These are phyloP conservation scores for Eimeria acervulina DNA, from an alignment of 169 alveolate genomes.

Conservation along the genomic window DNA sequence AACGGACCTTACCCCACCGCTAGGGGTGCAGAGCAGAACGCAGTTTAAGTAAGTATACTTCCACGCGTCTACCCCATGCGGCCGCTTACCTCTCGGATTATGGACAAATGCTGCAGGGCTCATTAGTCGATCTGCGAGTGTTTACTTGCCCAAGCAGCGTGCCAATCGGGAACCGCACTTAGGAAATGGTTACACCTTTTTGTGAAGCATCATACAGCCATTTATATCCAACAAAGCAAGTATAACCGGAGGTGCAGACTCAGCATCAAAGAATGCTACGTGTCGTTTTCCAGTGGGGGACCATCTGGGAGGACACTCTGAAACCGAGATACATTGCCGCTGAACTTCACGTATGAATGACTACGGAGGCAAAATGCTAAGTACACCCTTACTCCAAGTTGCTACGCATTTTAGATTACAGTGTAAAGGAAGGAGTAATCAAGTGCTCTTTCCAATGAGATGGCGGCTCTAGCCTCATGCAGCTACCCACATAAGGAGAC, in stretches of 20 bases:
- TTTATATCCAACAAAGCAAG: neutral
- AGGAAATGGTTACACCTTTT: neutral
- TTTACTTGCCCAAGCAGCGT: neutral
- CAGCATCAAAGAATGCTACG: neutral
- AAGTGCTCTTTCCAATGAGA: neutral
- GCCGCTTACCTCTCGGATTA: neutral
- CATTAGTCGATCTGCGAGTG: neutral
- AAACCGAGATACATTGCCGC: neutral
- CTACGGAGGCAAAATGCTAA: neutral
- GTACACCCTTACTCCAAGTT: neutral
- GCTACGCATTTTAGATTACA: neutral
- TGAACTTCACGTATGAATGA: neutral
- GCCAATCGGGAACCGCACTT: neutral
- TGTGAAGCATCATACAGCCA: neutral
- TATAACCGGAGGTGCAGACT: neutral
- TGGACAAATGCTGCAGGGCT: neutral
- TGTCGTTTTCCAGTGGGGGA: neutral
- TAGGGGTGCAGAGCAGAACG: neutral
- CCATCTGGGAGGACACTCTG: neutral
- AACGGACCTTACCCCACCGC: neutral
- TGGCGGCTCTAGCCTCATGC: neutral
- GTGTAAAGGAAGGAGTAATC: neutral
- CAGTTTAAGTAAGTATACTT: neutral
- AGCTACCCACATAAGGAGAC: neutral
- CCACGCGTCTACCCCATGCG: neutral